Percentiles rank a stretch among this genome's conserved stretches.
Conservation (phyloP, 2,329 filamentous ascomycete species). For the Beauveria australis region DNA sequence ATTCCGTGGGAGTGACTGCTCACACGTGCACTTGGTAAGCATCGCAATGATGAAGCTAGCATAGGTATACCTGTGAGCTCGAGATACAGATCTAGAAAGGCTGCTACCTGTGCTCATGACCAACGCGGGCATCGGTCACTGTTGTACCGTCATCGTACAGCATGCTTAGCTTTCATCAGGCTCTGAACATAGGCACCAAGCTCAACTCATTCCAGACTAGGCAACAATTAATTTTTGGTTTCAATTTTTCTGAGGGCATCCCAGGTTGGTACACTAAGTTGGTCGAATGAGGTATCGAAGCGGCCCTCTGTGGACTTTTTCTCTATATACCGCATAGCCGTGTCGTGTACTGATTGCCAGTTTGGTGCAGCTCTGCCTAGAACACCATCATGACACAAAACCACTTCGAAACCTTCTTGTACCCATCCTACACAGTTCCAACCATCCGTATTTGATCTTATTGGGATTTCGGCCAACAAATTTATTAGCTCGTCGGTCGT, state of each 20-base stretch:
- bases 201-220: too few relatives aligned
- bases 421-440: slow-evolving; percentile 38
- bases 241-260: slow-evolving; percentile 25
- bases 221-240: background rate
- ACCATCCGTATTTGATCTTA: slow-evolving; percentile 21
- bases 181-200: too few relatives aligned
- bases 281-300: slow-evolving; percentile 30
- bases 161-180: too few relatives aligned
- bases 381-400: slow-evolving; percentile 21
- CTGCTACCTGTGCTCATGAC: too few relatives aligned
- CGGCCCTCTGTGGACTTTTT: slow-evolving; percentile 30
- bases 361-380: slow-evolving; percentile 24
- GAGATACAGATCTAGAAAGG: too few relatives aligned
- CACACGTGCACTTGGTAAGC: too few relatives aligned
- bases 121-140: too few relatives aligned
- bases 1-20: too few relatives aligned
- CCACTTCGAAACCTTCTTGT: slow-evolving; percentile 27
- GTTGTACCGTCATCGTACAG: too few relatives aligned
- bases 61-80: too few relatives aligned
- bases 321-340: slow-evolving; percentile 30
- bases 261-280: slow-evolving; percentile 25
- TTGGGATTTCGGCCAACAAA: slow-evolving; percentile 23
- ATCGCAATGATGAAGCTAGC: too few relatives aligned
- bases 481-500: slow-evolving; percentile 19
- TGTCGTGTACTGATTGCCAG: slow-evolving; percentile 27